Evolutionary conservation across 208 protist species (phyloP).

Genomic region (Angomonas deanei): DNA sequence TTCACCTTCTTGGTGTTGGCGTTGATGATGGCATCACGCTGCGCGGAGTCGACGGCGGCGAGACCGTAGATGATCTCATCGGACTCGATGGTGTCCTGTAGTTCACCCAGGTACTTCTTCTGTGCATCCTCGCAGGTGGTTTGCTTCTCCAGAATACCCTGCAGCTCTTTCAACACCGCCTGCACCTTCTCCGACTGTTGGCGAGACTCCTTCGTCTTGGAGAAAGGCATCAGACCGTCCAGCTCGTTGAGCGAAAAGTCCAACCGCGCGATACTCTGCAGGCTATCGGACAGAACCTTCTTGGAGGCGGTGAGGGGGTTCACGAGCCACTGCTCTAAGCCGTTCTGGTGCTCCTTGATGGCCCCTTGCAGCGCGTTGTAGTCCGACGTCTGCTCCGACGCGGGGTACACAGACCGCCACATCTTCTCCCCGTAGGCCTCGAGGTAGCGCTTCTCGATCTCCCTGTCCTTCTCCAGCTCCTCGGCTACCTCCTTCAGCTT

Average conservation of each 20-base stretch:
- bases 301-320: constrained; percentile 41
- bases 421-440: constrained; percentile 73
- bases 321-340: constrained; percentile 37
- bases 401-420: constrained; percentile 52
- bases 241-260: constrained; percentile 69
- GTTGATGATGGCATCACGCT: constrained; percentile 47
- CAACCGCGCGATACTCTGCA: constrained; percentile 57
- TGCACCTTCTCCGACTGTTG: constrained; percentile 54
- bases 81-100: constrained; percentile 63
- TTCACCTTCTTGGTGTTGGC: constrained; percentile 44
- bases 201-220: constrained; percentile 52
- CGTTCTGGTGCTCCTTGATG: constrained; percentile 46
- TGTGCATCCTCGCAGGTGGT: constrained; percentile 32
- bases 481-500: constrained; percentile 55
- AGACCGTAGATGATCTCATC: constrained; percentile 63
- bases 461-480: constrained; percentile 51
- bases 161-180: constrained; percentile 39
- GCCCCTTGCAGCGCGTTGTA: constrained; percentile 46
- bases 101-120: constrained; percentile 21
- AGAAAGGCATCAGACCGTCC: constrained; percentile 81
- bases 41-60: constrained; percentile 44
- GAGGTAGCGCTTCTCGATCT: constrained; percentile 35
- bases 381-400: constrained; percentile 36
- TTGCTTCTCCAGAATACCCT: constrained; percentile 42
- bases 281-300: constrained; percentile 34